Percentiles rank a stretch among this genome's conserved stretches.
These are phyloP conservation scores for Adansonia madagascariensis DNA, from an alignment of 441 rosid species.

Conservation along the genomic window DNA sequence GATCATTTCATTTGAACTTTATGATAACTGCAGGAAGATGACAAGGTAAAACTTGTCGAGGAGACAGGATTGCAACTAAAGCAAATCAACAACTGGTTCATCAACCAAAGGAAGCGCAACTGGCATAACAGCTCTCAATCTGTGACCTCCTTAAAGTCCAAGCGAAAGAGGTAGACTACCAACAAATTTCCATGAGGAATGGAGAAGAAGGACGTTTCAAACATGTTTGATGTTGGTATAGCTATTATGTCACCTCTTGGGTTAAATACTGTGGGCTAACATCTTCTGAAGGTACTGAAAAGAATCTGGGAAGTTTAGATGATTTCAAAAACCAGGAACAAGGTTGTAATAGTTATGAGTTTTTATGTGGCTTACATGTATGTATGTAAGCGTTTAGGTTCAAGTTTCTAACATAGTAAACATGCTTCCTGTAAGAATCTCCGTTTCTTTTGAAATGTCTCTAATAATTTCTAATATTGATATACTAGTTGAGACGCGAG, in stretches of 20 bases:
- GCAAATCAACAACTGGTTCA: constrained; percentile 98
- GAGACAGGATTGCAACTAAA: constrained; percentile 93
- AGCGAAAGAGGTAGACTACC: constrained; percentile 68
- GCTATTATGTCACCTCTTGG: neutral
- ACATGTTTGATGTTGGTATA: constrained; percentile 13
- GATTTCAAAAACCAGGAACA: constrained; percentile 30
- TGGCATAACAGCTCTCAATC: constrained; percentile 92
- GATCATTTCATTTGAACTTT: neutral
- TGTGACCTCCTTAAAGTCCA: constrained; percentile 79
- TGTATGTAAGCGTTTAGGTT: constrained; percentile 23
- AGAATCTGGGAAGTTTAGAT: constrained; percentile 7
- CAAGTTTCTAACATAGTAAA: constrained; percentile 23
- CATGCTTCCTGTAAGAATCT: neutral
- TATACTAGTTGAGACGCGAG: neutral
- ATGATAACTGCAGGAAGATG: constrained; percentile 74
- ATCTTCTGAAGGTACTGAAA: constrained; percentile 14
- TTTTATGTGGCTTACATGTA: neutral
- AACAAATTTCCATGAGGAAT: neutral
- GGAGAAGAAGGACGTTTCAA: neutral
- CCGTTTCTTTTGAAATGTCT: neutral
- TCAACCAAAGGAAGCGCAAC: constrained; percentile 91
- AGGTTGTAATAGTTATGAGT: constrained; percentile 27
- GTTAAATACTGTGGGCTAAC: constrained; percentile 27
- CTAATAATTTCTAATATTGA: neutral
- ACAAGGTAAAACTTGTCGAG: constrained; percentile 89